These are phyloP conservation scores for Nigrograna mackinnonii DNA, from an alignment of 2,329 filamentous ascomycete species.

Conservation along the genomic window DNA sequence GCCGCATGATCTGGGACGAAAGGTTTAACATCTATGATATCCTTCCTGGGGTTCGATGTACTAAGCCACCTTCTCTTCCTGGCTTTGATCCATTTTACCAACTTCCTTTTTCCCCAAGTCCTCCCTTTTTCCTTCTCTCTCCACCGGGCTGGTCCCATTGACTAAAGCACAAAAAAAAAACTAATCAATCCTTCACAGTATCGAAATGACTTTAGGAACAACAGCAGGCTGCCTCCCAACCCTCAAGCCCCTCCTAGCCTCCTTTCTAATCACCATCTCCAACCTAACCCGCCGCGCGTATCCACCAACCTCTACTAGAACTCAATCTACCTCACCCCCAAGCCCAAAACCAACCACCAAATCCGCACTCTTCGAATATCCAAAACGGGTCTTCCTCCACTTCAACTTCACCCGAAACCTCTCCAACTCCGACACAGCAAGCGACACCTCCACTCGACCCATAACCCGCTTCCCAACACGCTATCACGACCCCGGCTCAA, in stretches of 20 bases:
- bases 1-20: too few species aligned
- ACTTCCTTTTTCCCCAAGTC: neutral
- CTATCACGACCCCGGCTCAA: neutral
- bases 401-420: neutral
- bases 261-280: neutral
- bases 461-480: neutral
- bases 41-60: too few species aligned
- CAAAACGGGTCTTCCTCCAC: neutral
- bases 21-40: too few species aligned
- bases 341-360: too few species aligned
- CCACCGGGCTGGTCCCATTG: too few species aligned
- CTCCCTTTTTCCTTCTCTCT: neutral
- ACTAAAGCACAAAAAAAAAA: neutral
- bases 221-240: slow-evolving; percentile 12
- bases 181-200: neutral
- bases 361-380: neutral
- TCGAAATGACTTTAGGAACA: slow-evolving; percentile 13
- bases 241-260: slow-evolving; percentile 9
- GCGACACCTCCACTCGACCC: neutral
- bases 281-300: slow-evolving; percentile 3
- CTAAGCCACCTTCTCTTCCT: neutral
- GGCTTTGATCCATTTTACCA: neutral
- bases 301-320: slow-evolving; percentile 2
- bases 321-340: too few species aligned
- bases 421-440: neutral